Conservation (phyloP, 1,284 basidiomycete genomes). For the Malassezia globosa region DNA sequence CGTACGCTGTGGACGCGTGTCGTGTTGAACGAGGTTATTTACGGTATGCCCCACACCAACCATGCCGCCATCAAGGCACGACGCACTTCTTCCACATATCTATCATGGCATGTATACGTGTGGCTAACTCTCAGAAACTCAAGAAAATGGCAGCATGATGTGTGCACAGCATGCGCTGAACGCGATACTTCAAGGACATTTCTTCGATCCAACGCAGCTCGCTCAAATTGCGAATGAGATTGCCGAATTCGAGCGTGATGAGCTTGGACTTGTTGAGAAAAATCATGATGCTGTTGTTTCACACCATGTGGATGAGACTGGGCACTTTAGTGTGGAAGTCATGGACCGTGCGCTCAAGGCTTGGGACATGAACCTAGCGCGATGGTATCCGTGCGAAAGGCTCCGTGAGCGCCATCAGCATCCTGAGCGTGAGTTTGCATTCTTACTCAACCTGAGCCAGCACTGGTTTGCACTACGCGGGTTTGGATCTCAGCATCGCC, state of each 20-base stretch:
- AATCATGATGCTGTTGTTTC: constrained; percentile 20
- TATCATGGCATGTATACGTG: constrained; percentile 12
- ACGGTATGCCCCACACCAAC: no score
- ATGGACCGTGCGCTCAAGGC: constrained; percentile 32
- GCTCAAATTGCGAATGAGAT: constrained; percentile 32
- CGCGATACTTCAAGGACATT: constrained; percentile 35
- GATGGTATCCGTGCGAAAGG: constrained; percentile 12
- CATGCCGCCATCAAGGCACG: background rate
- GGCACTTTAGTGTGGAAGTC: constrained; percentile 39
- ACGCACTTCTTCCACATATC: background rate
- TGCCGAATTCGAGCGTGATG: constrained; percentile 22
- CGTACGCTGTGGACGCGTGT: no score
- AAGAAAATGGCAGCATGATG: constrained; percentile 42
- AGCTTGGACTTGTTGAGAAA: constrained; percentile 22
- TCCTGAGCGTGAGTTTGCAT: constrained; percentile 39
- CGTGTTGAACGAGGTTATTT: no score
- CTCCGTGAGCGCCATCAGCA: background rate
- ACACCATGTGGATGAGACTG: constrained; percentile 43
- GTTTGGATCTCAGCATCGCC: constrained; percentile 22
- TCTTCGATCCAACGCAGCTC: constrained; percentile 40
- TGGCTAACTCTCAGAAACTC: constrained; percentile 19
- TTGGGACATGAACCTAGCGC: constrained; percentile 20
- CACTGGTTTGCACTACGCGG: constrained; percentile 43
- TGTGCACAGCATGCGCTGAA: constrained; percentile 46
- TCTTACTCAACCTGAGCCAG: constrained; percentile 39